Evolutionary conservation across 2,329 filamentous ascomycete genomes (phyloP).

Genomic region (Beauveria rudraprayagi): DNA sequence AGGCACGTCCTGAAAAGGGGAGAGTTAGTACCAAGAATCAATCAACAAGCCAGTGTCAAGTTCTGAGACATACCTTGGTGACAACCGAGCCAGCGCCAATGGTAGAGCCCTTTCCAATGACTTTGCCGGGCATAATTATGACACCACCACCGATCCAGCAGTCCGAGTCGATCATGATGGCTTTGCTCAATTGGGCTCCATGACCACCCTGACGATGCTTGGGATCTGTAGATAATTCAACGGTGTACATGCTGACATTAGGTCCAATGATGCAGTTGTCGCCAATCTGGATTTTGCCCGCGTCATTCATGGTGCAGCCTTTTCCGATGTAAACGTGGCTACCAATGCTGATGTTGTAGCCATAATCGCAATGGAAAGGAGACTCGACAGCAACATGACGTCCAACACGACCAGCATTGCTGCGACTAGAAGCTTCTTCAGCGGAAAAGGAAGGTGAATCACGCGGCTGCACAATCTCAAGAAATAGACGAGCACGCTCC

Average conservation of each 20-base stretch:
- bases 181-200: conserved; percentile 61
- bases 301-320: conserved; percentile 79
- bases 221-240: conserved; percentile 63
- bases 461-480: conserved; percentile 60
- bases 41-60: conserved; percentile 9
- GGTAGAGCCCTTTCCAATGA: conserved; percentile 68
- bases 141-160: conserved; percentile 75
- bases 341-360: conserved; percentile 86
- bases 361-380: conserved; percentile 89
- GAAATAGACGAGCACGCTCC: conserved; percentile 63
- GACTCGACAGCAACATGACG: conserved; percentile 71
- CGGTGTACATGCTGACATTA: conserved; percentile 78
- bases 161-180: conserved; percentile 75
- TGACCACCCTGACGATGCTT: conserved; percentile 65
- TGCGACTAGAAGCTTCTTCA: conserved; percentile 41
- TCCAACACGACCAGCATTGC: conserved; percentile 57
- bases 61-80: conserved; percentile 51
- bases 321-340: conserved; percentile 76
- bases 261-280: conserved; percentile 70
- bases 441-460: conserved; percentile 50
- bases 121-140: conserved; percentile 70
- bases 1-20: conserved; percentile 46
- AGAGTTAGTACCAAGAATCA: neutral
- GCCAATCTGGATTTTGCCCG: conserved; percentile 75
- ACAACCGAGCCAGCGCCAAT: conserved; percentile 81